A percentile compares a stretch with the other conserved stretches of the same genome.
phyloP scores from a whole-genome alignment of 805 yeast species.

The Geotrichum ghanense region DNA sequence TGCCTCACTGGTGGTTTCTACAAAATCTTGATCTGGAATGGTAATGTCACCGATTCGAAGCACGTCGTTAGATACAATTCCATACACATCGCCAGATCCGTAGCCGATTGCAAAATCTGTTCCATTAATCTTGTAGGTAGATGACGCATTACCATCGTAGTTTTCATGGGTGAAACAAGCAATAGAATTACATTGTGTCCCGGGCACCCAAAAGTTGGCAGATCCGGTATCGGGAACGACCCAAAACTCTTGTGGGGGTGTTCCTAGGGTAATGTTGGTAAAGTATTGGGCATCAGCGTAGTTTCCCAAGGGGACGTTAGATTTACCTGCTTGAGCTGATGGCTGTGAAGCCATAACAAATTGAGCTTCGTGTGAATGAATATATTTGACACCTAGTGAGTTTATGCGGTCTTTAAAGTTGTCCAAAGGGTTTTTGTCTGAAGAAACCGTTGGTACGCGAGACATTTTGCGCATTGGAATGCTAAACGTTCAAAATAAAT shows the following conservation, averaged over 20 bases:
- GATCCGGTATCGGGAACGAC: conserved; percentile 92
- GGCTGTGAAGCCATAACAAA: no score
- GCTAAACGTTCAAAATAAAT: no score
- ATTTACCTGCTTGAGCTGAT: no score
- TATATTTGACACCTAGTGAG: no score
- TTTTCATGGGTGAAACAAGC: conserved; percentile 87
- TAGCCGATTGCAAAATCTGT: conserved; percentile 70
- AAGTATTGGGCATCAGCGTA: conserved; percentile 89
- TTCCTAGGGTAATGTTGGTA: conserved; percentile 78
- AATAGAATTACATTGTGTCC: conserved; percentile 70
- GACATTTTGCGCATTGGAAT: no score
- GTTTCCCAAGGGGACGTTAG: conserved; percentile 74
- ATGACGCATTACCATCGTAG: conserved; percentile 68
- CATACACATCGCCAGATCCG: conserved; percentile 88
- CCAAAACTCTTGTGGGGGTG: conserved; percentile 83
- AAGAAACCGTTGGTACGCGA: no score
- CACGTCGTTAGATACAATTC: conserved; percentile 75
- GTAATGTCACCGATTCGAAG: conserved; percentile 67
- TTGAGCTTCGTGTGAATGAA: no score
- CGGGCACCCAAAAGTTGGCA: conserved; percentile 90
- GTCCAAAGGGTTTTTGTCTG: no score
- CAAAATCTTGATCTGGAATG: conserved; percentile 79
- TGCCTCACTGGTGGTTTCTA: conserved; percentile 91
- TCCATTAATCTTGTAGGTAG: conserved; percentile 79
- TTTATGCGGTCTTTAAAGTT: no score